A percentile compares a stretch with the other conserved stretches of the same genome.
These are phyloP conservation scores for Inonotus hispidus DNA, from an alignment of 1,284 basidiomycete genomes.

Conservation along the genomic window DNA sequence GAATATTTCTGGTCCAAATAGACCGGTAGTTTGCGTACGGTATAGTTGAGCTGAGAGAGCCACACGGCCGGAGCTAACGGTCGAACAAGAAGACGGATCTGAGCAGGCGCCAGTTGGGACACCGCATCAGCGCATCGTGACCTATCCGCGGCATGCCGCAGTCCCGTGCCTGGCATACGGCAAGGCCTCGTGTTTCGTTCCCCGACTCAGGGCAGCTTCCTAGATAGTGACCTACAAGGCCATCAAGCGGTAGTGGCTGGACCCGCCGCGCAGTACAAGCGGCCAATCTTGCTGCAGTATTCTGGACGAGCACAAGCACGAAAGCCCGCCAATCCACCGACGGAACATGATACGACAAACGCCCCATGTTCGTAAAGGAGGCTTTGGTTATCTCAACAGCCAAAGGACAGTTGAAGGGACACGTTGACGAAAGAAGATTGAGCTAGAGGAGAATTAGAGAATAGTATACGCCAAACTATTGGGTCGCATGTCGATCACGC, in stretches of 20 bases:
- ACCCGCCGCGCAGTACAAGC: background rate
- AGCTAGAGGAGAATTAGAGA: background rate
- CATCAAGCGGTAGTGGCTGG: background rate
- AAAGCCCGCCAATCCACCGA: background rate
- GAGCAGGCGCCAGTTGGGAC: background rate
- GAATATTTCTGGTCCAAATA: background rate
- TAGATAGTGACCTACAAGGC: background rate
- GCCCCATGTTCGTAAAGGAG: too few species aligned
- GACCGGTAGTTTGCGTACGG: background rate
- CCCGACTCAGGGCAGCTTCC: background rate
- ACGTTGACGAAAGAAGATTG: background rate
- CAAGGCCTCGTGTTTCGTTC: conserved; percentile 3
- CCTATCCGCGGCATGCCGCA: background rate
- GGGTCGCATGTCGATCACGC: background rate
- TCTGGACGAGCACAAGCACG: background rate
- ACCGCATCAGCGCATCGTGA: background rate
- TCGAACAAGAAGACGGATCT: background rate
- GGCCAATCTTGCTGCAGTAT: background rate
- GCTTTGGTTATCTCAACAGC: too few species aligned
- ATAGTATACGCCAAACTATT: conserved; percentile 5
- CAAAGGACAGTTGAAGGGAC: background rate
- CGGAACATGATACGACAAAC: background rate
- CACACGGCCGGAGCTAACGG: background rate
- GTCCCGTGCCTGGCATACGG: background rate
- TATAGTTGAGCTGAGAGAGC: too few species aligned